These are phyloP conservation scores for Lichtheimia ornata DNA, from an alignment of 371 early-diverging fungal genomes.

Conservation along the genomic window DNA sequence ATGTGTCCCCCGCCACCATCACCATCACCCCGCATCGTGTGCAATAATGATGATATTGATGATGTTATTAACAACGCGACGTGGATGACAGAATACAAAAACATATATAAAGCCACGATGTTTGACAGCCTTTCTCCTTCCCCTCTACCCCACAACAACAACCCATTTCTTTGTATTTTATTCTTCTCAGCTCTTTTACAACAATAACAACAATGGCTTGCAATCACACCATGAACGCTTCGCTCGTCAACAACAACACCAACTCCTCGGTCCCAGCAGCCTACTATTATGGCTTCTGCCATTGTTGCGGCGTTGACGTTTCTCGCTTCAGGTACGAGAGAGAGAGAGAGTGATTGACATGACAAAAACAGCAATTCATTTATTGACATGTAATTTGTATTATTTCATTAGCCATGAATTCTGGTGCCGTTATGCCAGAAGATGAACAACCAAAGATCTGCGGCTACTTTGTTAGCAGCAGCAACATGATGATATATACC, in stretches of 20 bases:
- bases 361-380: background rate
- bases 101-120: no score
- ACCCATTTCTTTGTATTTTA: conserved; percentile 1
- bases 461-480: no score
- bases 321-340: conserved; percentile 28
- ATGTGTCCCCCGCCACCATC: no score
- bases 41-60: no score
- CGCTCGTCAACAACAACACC: no score
- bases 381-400: background rate
- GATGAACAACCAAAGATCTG: background rate
- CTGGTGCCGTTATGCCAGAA: conserved; percentile 21
- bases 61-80: no score
- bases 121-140: no score
- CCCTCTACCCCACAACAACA: background rate
- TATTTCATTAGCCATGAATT: conserved; percentile 20
- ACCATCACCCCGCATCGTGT: no score
- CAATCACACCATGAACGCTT: background rate
- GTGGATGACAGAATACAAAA: no score
- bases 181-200: background rate
- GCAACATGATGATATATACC: no score
- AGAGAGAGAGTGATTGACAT: background rate
- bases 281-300: conserved; percentile 13
- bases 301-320: conserved; percentile 26
- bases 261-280: no score
- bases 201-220: background rate